Evolutionary conservation across 228 moss, liverwort and hornwort species (phyloP).

Genomic region (Sphagnum fallax): DNA sequence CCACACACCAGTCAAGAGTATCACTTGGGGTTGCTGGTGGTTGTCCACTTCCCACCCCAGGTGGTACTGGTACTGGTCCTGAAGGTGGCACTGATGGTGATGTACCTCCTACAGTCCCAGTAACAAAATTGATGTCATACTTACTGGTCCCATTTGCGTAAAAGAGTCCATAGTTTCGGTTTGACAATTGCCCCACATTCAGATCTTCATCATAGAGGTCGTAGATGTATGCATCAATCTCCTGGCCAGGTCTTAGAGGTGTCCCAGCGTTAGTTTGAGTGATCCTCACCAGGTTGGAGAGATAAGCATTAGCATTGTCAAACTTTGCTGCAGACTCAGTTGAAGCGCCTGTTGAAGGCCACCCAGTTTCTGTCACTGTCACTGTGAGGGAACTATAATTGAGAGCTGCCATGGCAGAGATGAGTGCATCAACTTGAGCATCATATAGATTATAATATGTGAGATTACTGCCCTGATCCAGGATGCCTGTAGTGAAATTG

Average conservation of each 20-base stretch:
- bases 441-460: slow-evolving; percentile 52
- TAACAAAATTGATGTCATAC: slow-evolving; percentile 43
- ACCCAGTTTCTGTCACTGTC: slow-evolving; percentile 73
- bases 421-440: slow-evolving; percentile 54
- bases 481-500: slow-evolving; percentile 23
- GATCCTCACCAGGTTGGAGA: slow-evolving; percentile 53
- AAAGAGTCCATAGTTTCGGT: slow-evolving; percentile 71
- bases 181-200: slow-evolving; percentile 27
- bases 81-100: slow-evolving; percentile 3
- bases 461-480: slow-evolving; percentile 25
- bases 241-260: slow-evolving; percentile 34
- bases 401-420: slow-evolving; percentile 45
- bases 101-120: slow-evolving; percentile 8
- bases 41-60: background rate
- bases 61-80: slow-evolving; percentile 9
- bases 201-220: slow-evolving; percentile 65
- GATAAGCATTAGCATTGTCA: slow-evolving; percentile 47
- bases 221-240: slow-evolving; percentile 64
- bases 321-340: slow-evolving; percentile 39
- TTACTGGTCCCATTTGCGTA: slow-evolving; percentile 46
- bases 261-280: slow-evolving; percentile 65
- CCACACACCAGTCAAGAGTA: slow-evolving; percentile 34
- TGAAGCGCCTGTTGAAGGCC: slow-evolving; percentile 71
- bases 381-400: slow-evolving; percentile 39
- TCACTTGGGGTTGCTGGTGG: background rate